phyloP scores from a whole-genome alignment of 2,329 filamentous ascomycete genomes.

The Xylariaceae sp. region DNA sequence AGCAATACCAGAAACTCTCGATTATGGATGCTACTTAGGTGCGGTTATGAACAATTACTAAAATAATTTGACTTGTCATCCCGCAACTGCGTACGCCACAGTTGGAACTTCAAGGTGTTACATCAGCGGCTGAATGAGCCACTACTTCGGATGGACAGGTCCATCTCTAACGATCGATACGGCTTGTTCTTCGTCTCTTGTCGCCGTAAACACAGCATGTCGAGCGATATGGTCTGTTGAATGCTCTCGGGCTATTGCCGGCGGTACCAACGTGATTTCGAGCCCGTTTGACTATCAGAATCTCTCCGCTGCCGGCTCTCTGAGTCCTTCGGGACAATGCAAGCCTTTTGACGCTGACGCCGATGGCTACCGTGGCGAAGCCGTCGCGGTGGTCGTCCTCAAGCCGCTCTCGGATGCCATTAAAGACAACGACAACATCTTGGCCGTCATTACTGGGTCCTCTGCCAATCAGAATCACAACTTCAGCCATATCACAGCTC shows the following conservation, averaged over 20 bases:
- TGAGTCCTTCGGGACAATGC: slow-evolving; percentile 39
- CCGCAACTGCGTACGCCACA: slow-evolving; percentile 23
- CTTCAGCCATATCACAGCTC: slow-evolving; percentile 50
- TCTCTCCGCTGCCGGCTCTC: slow-evolving; percentile 37
- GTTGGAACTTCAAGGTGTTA: slow-evolving; percentile 40
- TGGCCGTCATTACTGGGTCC: slow-evolving; percentile 48
- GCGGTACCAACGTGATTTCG: slow-evolving; percentile 44
- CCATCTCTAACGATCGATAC: slow-evolving; percentile 44
- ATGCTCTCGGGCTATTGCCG: slow-evolving; percentile 44
- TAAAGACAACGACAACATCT: slow-evolving; percentile 52
- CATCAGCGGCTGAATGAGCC: slow-evolving; percentile 40
- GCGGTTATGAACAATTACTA: slow-evolving; percentile 31
- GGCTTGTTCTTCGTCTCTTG: slow-evolving; percentile 48
- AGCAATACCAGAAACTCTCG: slow-evolving; percentile 36
- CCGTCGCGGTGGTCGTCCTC: slow-evolving; percentile 52
- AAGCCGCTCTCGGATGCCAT: slow-evolving; percentile 57
- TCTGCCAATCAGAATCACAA: slow-evolving; percentile 52
- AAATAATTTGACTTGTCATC: slow-evolving; percentile 27
- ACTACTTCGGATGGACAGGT: slow-evolving; percentile 47
- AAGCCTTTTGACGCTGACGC: slow-evolving; percentile 50
- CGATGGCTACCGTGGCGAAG: slow-evolving; percentile 63
- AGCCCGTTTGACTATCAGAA: slow-evolving; percentile 39
- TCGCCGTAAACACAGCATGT: slow-evolving; percentile 48
- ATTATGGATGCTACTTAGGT: slow-evolving; percentile 34
- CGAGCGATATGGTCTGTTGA: slow-evolving; percentile 42